Evolutionary conservation across 345 rosid species (phyloP).

Genomic region (Raphanus sativus): DNA sequence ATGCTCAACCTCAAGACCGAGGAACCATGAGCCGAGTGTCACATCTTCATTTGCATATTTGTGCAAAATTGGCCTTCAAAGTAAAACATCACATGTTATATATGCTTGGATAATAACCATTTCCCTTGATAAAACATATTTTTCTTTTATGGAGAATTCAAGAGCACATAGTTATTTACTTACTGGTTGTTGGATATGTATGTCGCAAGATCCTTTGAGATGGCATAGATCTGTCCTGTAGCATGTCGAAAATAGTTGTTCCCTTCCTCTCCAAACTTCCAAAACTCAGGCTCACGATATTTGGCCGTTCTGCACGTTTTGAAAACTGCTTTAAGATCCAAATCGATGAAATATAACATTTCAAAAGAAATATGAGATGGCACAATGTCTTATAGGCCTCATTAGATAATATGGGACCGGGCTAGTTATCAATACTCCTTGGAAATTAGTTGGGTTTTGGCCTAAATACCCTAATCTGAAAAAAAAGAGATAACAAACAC

Average conservation of each 20-base stretch:
- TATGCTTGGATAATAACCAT: neutral
- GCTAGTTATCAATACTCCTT: no score
- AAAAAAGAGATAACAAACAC: neutral
- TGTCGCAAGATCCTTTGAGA: slow-evolving; percentile 89
- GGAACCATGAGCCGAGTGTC: slow-evolving; percentile 91
- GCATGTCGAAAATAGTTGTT: slow-evolving; percentile 96
- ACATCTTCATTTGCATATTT: slow-evolving; percentile 97
- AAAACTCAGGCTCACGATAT: slow-evolving; percentile 92
- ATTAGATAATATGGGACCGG: no score
- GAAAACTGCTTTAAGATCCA: neutral
- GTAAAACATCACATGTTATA: neutral
- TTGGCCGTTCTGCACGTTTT: slow-evolving; percentile 63
- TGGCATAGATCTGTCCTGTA: slow-evolving; percentile 93
- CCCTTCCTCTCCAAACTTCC: slow-evolving; percentile 98
- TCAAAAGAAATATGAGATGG: neutral
- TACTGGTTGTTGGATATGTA: slow-evolving; percentile 86
- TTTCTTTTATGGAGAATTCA: neutral
- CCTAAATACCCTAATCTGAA: no score
- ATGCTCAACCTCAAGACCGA: slow-evolving; percentile 91
- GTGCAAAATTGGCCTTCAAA: slow-evolving; percentile 76
- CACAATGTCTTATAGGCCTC: no score
- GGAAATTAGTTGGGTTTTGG: no score
- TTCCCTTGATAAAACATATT: neutral
- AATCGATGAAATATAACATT: neutral
- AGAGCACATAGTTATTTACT: slow-evolving; percentile 31